Evolutionary conservation across 2,329 filamentous ascomycete genomes (phyloP).

Genomic region (Shiraia bambusicola): DNA sequence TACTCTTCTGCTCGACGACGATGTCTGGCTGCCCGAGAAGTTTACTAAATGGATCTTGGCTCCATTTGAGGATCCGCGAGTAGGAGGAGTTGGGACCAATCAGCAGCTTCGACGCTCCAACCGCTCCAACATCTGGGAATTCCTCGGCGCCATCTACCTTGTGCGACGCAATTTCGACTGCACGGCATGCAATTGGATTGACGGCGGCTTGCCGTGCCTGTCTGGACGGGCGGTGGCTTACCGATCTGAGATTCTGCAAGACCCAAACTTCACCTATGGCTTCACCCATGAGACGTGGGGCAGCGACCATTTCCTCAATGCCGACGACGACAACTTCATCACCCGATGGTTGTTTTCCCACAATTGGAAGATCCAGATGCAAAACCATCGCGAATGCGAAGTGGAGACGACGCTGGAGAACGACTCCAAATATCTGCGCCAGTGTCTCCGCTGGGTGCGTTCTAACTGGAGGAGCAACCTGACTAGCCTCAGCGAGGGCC

Average conservation of each 20-base stretch:
- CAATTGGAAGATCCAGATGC: constrained; percentile 91
- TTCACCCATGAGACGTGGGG: constrained; percentile 82
- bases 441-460: constrained; percentile 91
- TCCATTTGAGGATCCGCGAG: constrained; percentile 79
- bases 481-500: constrained; percentile 81
- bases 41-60: constrained; percentile 90
- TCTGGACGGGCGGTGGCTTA: constrained; percentile 93
- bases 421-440: constrained; percentile 83
- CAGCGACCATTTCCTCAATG: constrained; percentile 79
- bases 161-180: constrained; percentile 96
- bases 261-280: constrained; percentile 79
- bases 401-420: constrained; percentile 92
- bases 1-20: constrained; percentile 92
- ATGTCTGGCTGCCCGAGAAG: constrained; percentile 87
- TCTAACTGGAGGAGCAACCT: constrained; percentile 98
- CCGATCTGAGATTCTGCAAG: constrained; percentile 81
- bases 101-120: constrained; percentile 77
- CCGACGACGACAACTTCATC: constrained; percentile 97
- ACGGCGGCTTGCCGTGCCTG: constrained; percentile 95
- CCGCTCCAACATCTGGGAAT: constrained; percentile 72
- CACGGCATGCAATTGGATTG: constrained; percentile 90
- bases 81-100: constrained; percentile 90
- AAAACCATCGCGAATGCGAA: constrained; percentile 81
- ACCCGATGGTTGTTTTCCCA: constrained; percentile 93
- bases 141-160: constrained; percentile 87